Base-by-base conservation (phyloP, 768 basidiomycete species). In the Lentinus brumalis region DNA sequence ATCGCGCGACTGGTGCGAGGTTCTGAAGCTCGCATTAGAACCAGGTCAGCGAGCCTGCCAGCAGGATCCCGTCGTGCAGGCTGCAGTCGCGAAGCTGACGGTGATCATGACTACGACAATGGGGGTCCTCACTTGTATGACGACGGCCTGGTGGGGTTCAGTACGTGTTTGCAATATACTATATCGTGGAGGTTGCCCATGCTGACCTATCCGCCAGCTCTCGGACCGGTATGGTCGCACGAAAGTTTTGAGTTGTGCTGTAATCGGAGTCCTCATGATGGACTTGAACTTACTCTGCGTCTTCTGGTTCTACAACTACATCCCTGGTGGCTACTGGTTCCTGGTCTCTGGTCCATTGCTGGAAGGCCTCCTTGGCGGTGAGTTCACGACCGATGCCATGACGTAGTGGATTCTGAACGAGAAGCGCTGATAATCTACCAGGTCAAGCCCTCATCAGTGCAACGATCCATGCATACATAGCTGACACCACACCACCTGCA, bases 261-360 rank as follows among this genome's bases (percentile, higher is more conserved):
- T 85, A 18, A 54, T 84, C 2, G 91, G 92, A 14, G 69, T 87
- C 11, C 73, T 94, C 9, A 50, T 86, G 44, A 80, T 78, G 61
- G 89, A 94, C 61, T 67, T 85, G 41, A 86, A 77, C 62, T 86
- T 94, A 65, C 79, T 96, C 52, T 66, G 88, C 44, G 88, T 91
- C 5, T 77, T 84, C 18, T 76, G 75, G 31, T 88, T 80, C 68
- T 82, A 84, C 40, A 76, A 83, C 54, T 66, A 73, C 6, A 75
- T 92, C 4, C 94, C 93, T 1, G 91, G 90, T 1, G 89, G 91
- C 6, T 95, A 94, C 71, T 89, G 90, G 82, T 88, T 92, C 69
- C 76, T 93, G 29, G 61, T 93, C 12, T 59, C 89, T 18, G 86
- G 87, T 1, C 83, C 88, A 10, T 59, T 85, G 6, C 61, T 91